Conservation (phyloP, 164 flowering plant species). For the Protea cynaroides region DNA sequence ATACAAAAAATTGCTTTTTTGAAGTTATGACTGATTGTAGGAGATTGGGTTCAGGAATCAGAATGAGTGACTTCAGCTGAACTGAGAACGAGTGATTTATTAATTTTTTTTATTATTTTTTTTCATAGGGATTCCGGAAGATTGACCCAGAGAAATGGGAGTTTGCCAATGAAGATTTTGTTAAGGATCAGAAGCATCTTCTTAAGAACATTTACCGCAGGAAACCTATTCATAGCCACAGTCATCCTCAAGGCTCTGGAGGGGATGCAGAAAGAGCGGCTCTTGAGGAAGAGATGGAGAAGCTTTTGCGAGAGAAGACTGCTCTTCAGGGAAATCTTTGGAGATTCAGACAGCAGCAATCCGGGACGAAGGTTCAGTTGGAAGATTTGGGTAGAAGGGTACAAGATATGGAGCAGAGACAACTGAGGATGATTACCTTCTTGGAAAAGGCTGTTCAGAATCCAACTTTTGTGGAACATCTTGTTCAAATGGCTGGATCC, state of each 20-base stretch:
- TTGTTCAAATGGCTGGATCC: constrained; percentile 49
- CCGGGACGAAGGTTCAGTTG: constrained; percentile 51
- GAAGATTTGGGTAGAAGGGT: constrained; percentile 44
- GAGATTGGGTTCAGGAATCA: neutral
- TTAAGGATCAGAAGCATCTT: constrained; percentile 79
- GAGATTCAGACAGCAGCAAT: constrained; percentile 43
- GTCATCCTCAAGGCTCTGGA: constrained; percentile 56
- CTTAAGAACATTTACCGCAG: constrained; percentile 86
- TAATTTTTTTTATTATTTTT: constrained; percentile 9
- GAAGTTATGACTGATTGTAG: neutral
- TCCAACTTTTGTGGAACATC: constrained; percentile 58
- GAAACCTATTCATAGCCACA: constrained; percentile 94
- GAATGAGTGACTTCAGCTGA: neutral
- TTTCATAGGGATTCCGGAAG: constrained; percentile 89
- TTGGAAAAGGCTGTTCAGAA: constrained; percentile 53
- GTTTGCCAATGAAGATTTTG: constrained; percentile 85
- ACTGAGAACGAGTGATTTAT: neutral
- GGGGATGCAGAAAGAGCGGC: constrained; percentile 77
- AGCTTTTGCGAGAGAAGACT: constrained; percentile 62
- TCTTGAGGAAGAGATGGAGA: constrained; percentile 81
- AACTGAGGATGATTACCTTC: constrained; percentile 43
- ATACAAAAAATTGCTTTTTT: neutral
- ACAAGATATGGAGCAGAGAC: constrained; percentile 67
- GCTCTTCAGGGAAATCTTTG: constrained; percentile 43
- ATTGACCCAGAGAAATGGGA: constrained; percentile 94